Percentiles rank a stretch among this genome's conserved stretches.
These are phyloP conservation scores for Pseudofabraea citricarpa DNA, from an alignment of 2,329 filamentous ascomycete genomes.

Conservation along the genomic window DNA sequence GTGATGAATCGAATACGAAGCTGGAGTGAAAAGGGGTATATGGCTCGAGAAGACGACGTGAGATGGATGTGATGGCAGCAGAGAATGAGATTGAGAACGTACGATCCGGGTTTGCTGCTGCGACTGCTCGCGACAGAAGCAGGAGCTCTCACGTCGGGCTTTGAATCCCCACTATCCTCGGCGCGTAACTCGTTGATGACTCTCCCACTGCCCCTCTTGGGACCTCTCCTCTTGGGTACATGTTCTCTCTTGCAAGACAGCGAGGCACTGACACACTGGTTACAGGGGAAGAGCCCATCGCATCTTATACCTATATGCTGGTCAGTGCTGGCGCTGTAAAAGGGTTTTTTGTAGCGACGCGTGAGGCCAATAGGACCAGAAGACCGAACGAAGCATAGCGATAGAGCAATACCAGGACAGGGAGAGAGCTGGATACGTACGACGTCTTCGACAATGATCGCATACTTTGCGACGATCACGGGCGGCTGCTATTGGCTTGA, in stretches of 20 bases:
- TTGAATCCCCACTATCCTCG: constrained; percentile 38
- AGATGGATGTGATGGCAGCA: neutral
- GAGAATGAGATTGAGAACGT: no score
- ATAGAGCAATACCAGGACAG: constrained; percentile 1
- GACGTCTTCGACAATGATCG: constrained; percentile 39
- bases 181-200: constrained; percentile 58
- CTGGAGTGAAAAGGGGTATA: no score
- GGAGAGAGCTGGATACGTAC: constrained; percentile 27
- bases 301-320: constrained; percentile 36
- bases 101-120: constrained; percentile 11
- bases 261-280: constrained; percentile 54
- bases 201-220: constrained; percentile 56
- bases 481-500: constrained; percentile 11
- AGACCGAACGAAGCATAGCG: constrained; percentile 9
- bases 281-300: constrained; percentile 47
- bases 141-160: constrained; percentile 27
- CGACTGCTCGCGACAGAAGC: constrained; percentile 12
- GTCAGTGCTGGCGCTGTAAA: constrained; percentile 16
- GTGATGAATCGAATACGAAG: no score
- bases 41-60: no score
- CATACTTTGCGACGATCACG: constrained; percentile 34
- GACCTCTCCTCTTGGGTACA: constrained; percentile 59
- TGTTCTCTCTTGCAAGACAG: constrained; percentile 61
- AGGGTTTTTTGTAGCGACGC: no score
- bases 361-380: constrained; percentile 2